Evolutionary conservation across 2,329 filamentous ascomycete species (phyloP).

Genomic region (Xylaria multiplex): DNA sequence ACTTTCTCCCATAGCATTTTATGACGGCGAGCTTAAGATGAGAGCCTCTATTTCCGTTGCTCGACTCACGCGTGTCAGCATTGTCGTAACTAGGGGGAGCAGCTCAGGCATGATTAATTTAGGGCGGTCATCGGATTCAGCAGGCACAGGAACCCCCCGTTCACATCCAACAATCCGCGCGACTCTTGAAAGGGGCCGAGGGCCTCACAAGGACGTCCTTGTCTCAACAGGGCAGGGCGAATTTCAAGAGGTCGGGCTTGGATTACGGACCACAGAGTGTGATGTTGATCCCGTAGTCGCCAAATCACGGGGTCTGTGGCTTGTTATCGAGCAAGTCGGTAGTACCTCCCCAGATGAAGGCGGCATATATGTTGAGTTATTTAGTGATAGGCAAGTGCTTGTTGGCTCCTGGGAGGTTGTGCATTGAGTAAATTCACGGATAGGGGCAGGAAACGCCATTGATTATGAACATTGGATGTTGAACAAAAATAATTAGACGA

Average conservation of each 20-base stretch:
- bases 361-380: slow-evolving; percentile 63
- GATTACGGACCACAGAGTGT: slow-evolving; percentile 76
- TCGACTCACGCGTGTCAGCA: slow-evolving; percentile 69
- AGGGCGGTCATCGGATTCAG: slow-evolving; percentile 40
- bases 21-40: slow-evolving; percentile 46
- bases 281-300: slow-evolving; percentile 75
- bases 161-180: slow-evolving; percentile 66
- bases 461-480: not conserved
- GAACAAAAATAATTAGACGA: not conserved
- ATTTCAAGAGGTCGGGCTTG: slow-evolving; percentile 71
- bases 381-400: slow-evolving; percentile 60
- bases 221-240: slow-evolving; percentile 74
- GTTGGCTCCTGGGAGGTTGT: slow-evolving; percentile 56
- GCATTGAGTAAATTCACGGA: slow-evolving; percentile 9
- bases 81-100: slow-evolving; percentile 56
- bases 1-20: slow-evolving; percentile 64
- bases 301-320: slow-evolving; percentile 68
- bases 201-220: slow-evolving; percentile 72
- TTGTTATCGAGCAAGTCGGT: slow-evolving; percentile 85
- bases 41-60: slow-evolving; percentile 54
- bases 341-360: slow-evolving; percentile 47
- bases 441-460: not conserved
- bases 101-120: slow-evolving; percentile 35
- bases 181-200: slow-evolving; percentile 77
- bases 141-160: slow-evolving; percentile 43